phyloP scores from a whole-genome alignment of 345 rosid genomes.

The Eucalyptus tenuipes region DNA sequence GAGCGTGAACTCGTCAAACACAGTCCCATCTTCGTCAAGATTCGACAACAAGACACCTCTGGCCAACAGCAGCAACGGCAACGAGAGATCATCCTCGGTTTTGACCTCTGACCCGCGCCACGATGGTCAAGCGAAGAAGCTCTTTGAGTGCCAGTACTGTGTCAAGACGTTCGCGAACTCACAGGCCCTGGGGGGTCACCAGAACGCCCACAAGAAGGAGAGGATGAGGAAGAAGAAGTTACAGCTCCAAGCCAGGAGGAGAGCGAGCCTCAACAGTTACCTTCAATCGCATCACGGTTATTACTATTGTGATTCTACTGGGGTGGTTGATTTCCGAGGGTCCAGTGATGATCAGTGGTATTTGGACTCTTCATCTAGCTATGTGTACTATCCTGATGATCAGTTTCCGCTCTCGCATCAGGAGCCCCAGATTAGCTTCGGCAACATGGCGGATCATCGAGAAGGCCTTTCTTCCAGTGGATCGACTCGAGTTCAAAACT shows the following conservation, averaged over 20 bases:
- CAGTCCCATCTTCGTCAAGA: neutral
- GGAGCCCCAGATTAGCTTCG: conserved; percentile 62
- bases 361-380: conserved; percentile 22
- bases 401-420: conserved; percentile 14
- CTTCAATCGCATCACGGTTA: conserved; percentile 36
- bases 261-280: conserved; percentile 54
- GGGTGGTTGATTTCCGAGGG: neutral
- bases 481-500: neutral
- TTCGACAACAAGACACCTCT: neutral
- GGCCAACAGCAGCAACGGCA: neutral
- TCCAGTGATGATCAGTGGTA: neutral
- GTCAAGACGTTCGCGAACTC: conserved; percentile 77
- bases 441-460: neutral
- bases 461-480: neutral
- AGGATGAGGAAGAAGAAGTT: conserved; percentile 83
- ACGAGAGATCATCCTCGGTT: neutral
- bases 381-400: neutral
- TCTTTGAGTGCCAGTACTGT: conserved; percentile 81
- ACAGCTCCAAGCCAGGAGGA: conserved; percentile 79
- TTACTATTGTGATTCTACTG: neutral
- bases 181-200: conserved; percentile 97
- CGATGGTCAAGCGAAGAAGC: conserved; percentile 13
- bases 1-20: conserved; percentile 53
- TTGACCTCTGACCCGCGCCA: neutral
- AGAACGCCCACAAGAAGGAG: conserved; percentile 96